Percentiles rank a stretch among this genome's conserved stretches.
These are phyloP conservation scores for Leccinum variicolor DNA, from an alignment of 768 basidiomycete genomes.

Conservation along the genomic window DNA sequence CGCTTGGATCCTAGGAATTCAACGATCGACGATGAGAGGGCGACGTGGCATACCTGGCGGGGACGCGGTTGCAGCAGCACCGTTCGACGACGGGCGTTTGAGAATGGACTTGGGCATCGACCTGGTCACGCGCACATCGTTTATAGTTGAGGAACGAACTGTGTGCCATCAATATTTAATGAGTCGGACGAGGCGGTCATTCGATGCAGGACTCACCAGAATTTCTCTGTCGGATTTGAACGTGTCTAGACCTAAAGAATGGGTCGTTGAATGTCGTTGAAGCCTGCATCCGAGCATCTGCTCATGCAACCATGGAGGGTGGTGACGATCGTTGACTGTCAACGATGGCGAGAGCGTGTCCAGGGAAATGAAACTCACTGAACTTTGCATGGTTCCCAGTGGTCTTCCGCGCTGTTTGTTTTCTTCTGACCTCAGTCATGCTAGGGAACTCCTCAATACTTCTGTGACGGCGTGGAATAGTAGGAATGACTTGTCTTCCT, in stretches of 20 bases:
- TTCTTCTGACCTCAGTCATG: conserved; percentile 10
- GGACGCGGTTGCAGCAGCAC: background rate
- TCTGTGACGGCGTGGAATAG: background rate
- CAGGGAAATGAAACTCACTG: conserved; percentile 3
- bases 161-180: background rate
- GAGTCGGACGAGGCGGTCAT: background rate
- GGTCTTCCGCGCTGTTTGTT: conserved; percentile 20
- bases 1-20: background rate
- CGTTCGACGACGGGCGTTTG: background rate
- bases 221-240: background rate
- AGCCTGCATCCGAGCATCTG: background rate
- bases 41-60: conserved; percentile 8
- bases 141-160: background rate
- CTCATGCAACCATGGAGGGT: background rate
- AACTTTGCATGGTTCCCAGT: conserved; percentile 10
- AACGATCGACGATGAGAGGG: background rate
- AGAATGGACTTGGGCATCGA: background rate
- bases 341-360: background rate
- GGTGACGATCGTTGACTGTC: background rate
- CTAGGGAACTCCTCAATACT: background rate
- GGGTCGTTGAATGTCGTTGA: background rate
- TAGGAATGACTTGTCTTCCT: too few relatives aligned
- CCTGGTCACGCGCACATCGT: background rate
- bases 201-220: background rate
- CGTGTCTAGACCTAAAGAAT: background rate